phyloP scores from a whole-genome alignment of 129 eudicot genomes.

The Calendula officinalis region DNA sequence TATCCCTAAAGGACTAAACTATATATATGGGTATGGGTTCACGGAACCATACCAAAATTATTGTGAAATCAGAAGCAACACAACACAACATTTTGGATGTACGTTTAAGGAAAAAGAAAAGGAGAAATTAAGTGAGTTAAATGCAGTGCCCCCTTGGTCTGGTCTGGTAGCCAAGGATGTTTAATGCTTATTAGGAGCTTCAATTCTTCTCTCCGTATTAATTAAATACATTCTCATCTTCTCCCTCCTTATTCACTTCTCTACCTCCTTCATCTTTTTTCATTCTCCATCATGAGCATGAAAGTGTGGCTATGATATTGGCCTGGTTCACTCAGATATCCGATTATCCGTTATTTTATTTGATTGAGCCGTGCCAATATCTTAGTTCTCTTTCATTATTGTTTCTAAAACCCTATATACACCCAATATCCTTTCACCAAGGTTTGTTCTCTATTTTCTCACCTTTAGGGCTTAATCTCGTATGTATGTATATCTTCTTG shows the following conservation, averaged over 20 bases:
- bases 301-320: conserved; percentile 57
- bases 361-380: conserved; percentile 92
- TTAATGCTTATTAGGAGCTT: conserved; percentile 37
- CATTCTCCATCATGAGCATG: conserved; percentile 23
- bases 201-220: conserved; percentile 18
- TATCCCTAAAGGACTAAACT: no score
- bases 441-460: conserved; percentile 8
- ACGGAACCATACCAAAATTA: no score
- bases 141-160: conserved; percentile 47
- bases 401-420: neutral
- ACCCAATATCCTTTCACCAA: neutral
- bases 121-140: conserved; percentile 23
- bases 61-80: no score
- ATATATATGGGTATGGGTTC: no score
- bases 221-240: conserved; percentile 38
- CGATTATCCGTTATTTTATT: conserved; percentile 10
- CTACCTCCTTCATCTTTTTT: neutral
- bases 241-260: conserved; percentile 24
- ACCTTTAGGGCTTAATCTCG: neutral
- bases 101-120: neutral
- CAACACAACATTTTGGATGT: neutral
- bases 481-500: neutral
- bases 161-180: conserved; percentile 45
- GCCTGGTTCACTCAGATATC: conserved; percentile 67
- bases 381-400: conserved; percentile 48